Evolutionary conservation across 345 rosid genomes (phyloP).

Genomic region (Rhizophora apiculata): DNA sequence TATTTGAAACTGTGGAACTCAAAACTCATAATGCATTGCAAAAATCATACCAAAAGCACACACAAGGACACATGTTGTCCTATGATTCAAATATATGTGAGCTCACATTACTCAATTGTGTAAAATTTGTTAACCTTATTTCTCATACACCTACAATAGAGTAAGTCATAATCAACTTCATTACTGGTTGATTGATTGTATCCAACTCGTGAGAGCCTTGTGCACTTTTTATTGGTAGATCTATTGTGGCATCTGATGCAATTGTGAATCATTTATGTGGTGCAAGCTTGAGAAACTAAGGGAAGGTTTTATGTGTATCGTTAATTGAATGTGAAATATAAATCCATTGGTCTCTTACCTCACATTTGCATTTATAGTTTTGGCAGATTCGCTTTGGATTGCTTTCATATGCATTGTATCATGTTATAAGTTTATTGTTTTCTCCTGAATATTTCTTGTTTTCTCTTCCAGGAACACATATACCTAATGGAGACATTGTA

Average conservation of each 20-base stretch:
- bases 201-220: no score
- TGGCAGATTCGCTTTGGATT: background rate
- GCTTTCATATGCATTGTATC: background rate
- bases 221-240: background rate
- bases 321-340: no score
- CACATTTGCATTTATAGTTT: no score
- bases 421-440: conserved; percentile 8
- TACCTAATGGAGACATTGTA: conserved; percentile 55
- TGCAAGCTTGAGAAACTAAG: background rate
- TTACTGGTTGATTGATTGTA: no score
- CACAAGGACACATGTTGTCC: background rate
- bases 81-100: background rate
- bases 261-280: background rate
- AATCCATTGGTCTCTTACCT: no score
- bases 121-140: background rate
- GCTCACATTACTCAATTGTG: background rate
- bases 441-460: conserved; percentile 21
- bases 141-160: no score
- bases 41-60: background rate
- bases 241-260: background rate
- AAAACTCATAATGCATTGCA: background rate
- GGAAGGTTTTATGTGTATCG: no score
- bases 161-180: no score
- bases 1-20: background rate
- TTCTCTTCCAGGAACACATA: conserved; percentile 35